Conservation (phyloP, 495 filamentous ascomycete genomes). For the Daldinia decipiens region DNA sequence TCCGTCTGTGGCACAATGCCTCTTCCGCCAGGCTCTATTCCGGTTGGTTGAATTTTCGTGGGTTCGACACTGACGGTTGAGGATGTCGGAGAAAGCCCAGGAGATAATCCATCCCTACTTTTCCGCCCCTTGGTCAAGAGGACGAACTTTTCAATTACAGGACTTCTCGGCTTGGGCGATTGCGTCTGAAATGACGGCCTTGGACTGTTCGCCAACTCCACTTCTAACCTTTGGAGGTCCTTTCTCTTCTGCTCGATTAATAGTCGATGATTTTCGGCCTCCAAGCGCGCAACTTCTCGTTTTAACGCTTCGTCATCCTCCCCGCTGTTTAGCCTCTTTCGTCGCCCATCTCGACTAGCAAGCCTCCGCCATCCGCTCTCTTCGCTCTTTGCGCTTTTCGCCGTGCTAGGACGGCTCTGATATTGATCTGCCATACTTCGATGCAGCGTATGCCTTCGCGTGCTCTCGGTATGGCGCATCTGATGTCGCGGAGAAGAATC, state of each 20-base stretch:
- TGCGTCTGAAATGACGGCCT: slow-evolving; percentile 24
- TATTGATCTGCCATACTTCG: slow-evolving; percentile 38
- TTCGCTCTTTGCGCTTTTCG: slow-evolving; percentile 39
- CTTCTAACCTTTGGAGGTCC: slow-evolving; percentile 56
- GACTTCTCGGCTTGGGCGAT: slow-evolving; percentile 47
- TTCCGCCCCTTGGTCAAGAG: slow-evolving; percentile 50
- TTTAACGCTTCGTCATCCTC: slow-evolving; percentile 34
- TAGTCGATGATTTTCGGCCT: slow-evolving; percentile 55
- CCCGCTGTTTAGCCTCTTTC: slow-evolving; percentile 33
- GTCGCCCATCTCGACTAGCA: slow-evolving; percentile 37
- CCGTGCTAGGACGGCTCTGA: slow-evolving; percentile 39
- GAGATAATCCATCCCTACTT: slow-evolving; percentile 46
- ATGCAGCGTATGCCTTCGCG: slow-evolving; percentile 31
- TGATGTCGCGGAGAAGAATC: slow-evolving; percentile 38
- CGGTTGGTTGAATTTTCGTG: slow-evolving; percentile 21
- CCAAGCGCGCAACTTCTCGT: slow-evolving; percentile 44
- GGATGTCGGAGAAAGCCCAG: slow-evolving; percentile 40
- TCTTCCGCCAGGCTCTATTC: slow-evolving; percentile 49
- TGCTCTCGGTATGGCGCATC: slow-evolving; percentile 38
- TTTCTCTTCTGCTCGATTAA: slow-evolving; percentile 59
- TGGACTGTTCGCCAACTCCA: slow-evolving; percentile 51
- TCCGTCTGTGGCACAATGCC: slow-evolving; percentile 73
- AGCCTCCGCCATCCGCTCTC: slow-evolving; percentile 39
- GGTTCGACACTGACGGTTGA: slow-evolving; percentile 45
- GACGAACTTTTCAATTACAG: slow-evolving; percentile 54